A percentile compares a stretch with the other conserved stretches of the same genome.
phyloP scores from a whole-genome alignment of 305 asterid species.

The Fraxinus dipetala region DNA sequence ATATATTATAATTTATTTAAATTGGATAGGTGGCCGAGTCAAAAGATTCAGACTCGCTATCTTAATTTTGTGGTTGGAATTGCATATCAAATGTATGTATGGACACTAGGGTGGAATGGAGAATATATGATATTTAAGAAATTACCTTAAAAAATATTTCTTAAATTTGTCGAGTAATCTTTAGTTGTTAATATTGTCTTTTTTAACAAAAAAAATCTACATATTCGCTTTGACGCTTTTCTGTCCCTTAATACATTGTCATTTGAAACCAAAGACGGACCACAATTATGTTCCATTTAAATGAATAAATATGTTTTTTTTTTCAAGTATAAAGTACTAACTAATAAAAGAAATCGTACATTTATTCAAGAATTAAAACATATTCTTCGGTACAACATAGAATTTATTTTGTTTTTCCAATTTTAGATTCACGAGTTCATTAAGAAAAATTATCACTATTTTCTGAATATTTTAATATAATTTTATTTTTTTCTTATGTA shows the following conservation, averaged over 20 bases:
- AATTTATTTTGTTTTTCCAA: not conserved
- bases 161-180: not conserved
- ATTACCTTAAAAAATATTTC: not conserved
- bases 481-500: not conserved
- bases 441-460: not conserved
- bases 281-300: not conserved
- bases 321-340: not conserved
- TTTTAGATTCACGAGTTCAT: not conserved
- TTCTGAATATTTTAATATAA: not conserved
- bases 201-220: too few relatives aligned
- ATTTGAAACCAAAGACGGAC: not conserved
- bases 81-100: not conserved
- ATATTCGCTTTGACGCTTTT: not conserved
- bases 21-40: not conserved
- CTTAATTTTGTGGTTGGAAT: not conserved
- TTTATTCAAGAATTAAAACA: not conserved
- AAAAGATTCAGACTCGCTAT: not conserved
- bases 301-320: not conserved
- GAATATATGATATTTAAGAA: too few relatives aligned
- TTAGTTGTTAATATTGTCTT: too few relatives aligned
- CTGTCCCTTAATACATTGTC: not conserved
- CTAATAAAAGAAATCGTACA: not conserved
- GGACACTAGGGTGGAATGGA: not conserved
- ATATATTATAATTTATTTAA: not conserved
- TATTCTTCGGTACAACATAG: not conserved